phyloP scores from a whole-genome alignment of 2,329 filamentous ascomycete species.

The Tolypocladium endophyticum region DNA sequence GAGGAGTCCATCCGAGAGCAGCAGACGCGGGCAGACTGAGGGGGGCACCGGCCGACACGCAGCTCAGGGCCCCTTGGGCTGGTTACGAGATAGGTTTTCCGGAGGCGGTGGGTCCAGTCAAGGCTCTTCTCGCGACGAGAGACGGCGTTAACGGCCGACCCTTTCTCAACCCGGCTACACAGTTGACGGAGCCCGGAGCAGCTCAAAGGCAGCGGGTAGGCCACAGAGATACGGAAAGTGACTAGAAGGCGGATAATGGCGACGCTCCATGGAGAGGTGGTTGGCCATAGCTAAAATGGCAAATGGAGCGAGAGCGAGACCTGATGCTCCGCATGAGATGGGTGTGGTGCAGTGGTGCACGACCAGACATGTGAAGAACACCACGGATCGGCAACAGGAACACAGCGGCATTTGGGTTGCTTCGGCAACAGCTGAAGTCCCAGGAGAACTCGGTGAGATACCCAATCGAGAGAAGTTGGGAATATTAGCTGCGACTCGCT shows the following conservation, averaged over 20 bases:
- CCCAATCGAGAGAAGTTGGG: background rate
- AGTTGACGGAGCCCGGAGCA: background rate
- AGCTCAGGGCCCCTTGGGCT: constrained; percentile 27
- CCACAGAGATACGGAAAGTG: background rate
- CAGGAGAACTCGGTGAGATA: background rate
- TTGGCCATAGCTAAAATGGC: background rate
- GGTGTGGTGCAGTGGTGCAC: background rate
- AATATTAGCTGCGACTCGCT: background rate
- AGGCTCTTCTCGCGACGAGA: constrained; percentile 17
- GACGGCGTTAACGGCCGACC: constrained; percentile 13
- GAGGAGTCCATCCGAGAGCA: constrained; percentile 27
- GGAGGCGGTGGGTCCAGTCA: constrained; percentile 15
- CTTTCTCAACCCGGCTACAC: background rate
- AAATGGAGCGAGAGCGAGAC: background rate
- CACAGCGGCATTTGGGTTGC: background rate
- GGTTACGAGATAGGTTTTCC: constrained; percentile 32
- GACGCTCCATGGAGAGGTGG: background rate
- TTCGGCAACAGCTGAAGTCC: background rate
- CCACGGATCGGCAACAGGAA: background rate
- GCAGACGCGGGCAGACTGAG: constrained; percentile 15
- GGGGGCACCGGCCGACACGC: constrained; percentile 20
- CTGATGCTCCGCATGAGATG: background rate
- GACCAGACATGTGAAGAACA: background rate
- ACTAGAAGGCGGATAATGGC: background rate
- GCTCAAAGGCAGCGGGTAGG: background rate